These are phyloP conservation scores for Fusarium irregulare DNA, from an alignment of 2,329 filamentous ascomycete genomes.

Conservation along the genomic window DNA sequence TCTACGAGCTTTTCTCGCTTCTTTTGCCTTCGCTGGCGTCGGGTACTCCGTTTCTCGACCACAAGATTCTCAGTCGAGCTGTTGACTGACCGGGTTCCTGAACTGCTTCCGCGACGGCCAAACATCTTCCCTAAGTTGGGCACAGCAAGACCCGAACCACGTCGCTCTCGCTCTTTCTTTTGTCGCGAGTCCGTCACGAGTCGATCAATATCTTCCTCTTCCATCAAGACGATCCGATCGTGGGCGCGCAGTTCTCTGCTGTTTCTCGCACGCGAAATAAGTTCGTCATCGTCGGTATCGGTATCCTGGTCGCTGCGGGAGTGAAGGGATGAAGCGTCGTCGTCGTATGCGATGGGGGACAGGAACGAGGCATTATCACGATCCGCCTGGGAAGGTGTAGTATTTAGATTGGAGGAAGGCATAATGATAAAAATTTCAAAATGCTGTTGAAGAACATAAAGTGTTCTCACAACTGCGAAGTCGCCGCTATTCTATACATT, in stretches of 20 bases:
- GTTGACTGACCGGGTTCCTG: constrained; percentile 51
- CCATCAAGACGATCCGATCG: constrained; percentile 76
- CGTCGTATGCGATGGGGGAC: constrained; percentile 73
- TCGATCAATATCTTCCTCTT: constrained; percentile 77
- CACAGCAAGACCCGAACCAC: constrained; percentile 61
- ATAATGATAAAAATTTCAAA: constrained; percentile 31
- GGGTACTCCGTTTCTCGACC: constrained; percentile 61
- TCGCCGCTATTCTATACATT: constrained; percentile 16
- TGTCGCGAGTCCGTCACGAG: constrained; percentile 66
- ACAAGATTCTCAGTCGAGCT: constrained; percentile 62
- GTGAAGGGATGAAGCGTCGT: constrained; percentile 74
- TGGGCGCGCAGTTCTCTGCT: constrained; percentile 76
- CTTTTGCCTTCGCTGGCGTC: constrained; percentile 62
- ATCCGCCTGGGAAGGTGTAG: constrained; percentile 31
- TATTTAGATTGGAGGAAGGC: constrained; percentile 41
- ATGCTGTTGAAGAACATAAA: constrained; percentile 36
- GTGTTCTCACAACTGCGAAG: constrained; percentile 21
- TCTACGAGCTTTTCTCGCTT: constrained; percentile 65
- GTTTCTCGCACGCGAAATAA: constrained; percentile 72
- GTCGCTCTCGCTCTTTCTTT: constrained; percentile 62
- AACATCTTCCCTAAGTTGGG: constrained; percentile 63
- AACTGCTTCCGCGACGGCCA: constrained; percentile 52
- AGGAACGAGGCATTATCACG: constrained; percentile 63
- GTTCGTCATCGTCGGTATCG: constrained; percentile 80
- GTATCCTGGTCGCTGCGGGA: constrained; percentile 78